Evolutionary conservation across 1,284 basidiomycete species (phyloP).

Genomic region (Ceratobasidium papillatum): DNA sequence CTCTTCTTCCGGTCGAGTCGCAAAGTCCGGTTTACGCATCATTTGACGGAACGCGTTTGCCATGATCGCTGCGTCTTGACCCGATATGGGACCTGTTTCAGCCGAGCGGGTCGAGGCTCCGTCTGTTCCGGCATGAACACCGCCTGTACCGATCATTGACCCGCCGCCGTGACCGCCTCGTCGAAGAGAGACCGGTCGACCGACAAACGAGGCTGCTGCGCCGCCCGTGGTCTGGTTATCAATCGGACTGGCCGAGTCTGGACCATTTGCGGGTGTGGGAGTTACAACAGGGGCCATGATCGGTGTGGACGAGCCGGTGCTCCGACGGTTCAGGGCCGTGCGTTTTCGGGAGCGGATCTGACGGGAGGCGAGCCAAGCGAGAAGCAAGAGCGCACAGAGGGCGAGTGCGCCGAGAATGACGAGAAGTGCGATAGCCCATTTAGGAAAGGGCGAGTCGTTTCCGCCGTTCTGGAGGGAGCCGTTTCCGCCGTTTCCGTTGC

Average conservation of each 20-base stretch:
- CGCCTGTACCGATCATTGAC: conserved; percentile 48
- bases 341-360: conserved; percentile 59
- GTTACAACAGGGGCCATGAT: conserved; percentile 67
- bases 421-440: conserved; percentile 89
- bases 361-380: conserved; percentile 74
- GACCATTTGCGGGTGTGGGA: neutral
- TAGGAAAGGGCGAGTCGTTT: conserved; percentile 63
- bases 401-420: conserved; percentile 82
- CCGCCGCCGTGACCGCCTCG: conserved; percentile 47
- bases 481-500: conserved; percentile 8
- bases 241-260: conserved; percentile 26
- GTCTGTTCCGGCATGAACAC: conserved; percentile 57
- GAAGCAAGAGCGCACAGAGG: conserved; percentile 69
- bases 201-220: conserved; percentile 42
- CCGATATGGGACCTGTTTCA: conserved; percentile 73
- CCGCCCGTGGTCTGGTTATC: conserved; percentile 5
- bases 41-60: conserved; percentile 85
- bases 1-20: conserved; percentile 70
- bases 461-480: conserved; percentile 46
- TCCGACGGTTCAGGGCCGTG: conserved; percentile 63
- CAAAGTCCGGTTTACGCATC: conserved; percentile 83
- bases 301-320: conserved; percentile 78
- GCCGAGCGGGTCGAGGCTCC: conserved; percentile 74
- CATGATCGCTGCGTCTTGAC: conserved; percentile 86
- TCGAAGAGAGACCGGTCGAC: conserved; percentile 2